phyloP scores from a whole-genome alignment of 345 rosid genomes.

The Camelina sativa region DNA sequence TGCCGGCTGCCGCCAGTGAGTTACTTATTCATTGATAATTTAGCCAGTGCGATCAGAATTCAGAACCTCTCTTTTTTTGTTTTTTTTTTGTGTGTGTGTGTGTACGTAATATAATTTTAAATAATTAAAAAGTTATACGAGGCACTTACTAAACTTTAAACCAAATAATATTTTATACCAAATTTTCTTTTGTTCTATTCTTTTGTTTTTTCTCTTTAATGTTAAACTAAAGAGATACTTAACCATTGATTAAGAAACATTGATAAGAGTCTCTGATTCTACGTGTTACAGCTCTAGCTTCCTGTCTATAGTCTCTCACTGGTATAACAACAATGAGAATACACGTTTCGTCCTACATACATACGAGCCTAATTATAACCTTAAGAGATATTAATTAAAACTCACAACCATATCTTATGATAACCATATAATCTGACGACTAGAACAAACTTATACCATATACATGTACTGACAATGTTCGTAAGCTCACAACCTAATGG shows the following conservation, averaged over 20 bases:
- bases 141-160: not conserved
- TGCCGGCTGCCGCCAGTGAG: constrained; percentile 28
- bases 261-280: not conserved
- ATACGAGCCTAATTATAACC: not conserved
- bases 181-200: not conserved
- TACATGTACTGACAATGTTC: too few relatives aligned
- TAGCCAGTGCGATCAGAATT: not conserved
- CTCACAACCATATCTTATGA: too few relatives aligned
- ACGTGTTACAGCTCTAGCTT: constrained; percentile 1
- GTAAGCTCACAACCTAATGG: too few relatives aligned
- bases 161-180: not conserved
- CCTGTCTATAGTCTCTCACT: not conserved
- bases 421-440: too few relatives aligned
- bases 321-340: not conserved
- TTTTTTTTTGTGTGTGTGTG: too few relatives aligned
- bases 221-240: not conserved
- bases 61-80: not conserved
- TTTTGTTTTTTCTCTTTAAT: not conserved
- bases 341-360: not conserved
- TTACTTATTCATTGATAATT: not conserved
- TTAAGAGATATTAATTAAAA: not conserved
- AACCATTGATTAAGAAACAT: not conserved
- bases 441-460: too few relatives aligned
- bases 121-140: not conserved
- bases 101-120: not conserved